phyloP scores from a whole-genome alignment of 306 rosid species.

The Medicago ruthenica region DNA sequence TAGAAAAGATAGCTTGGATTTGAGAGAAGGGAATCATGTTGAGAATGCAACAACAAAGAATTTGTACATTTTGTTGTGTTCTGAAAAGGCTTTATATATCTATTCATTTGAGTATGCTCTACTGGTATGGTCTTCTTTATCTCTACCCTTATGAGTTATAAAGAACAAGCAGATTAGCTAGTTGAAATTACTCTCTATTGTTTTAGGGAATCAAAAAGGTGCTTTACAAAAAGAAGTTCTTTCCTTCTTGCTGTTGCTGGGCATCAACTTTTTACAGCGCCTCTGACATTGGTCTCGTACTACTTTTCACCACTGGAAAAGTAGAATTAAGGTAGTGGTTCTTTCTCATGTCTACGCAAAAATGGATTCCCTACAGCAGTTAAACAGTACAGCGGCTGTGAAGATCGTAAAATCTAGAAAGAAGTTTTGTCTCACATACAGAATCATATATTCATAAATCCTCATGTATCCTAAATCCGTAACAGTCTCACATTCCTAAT shows the following conservation, averaged over 20 bases:
- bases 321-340: slow-evolving; percentile 71
- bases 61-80: slow-evolving; percentile 63
- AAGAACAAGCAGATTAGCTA: slow-evolving; percentile 12
- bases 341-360: not conserved
- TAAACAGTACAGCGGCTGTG: not conserved
- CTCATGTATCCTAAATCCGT: not conserved
- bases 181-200: slow-evolving; percentile 24
- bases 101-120: slow-evolving; percentile 74
- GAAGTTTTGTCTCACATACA: not conserved
- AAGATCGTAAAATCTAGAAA: not conserved
- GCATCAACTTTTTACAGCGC: slow-evolving; percentile 70
- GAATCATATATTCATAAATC: slow-evolving; percentile 3
- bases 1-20: slow-evolving; percentile 45
- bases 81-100: slow-evolving; percentile 83
- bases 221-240: slow-evolving; percentile 78
- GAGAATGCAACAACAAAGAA: slow-evolving; percentile 61
- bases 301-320: slow-evolving; percentile 71
- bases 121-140: slow-evolving; percentile 60
- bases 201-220: slow-evolving; percentile 90
- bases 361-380: not conserved
- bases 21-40: slow-evolving; percentile 49
- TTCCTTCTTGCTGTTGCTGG: slow-evolving; percentile 81
- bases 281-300: slow-evolving; percentile 60
- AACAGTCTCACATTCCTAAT: not conserved
- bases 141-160: slow-evolving; percentile 15